phyloP scores from a whole-genome alignment of 257 asterid species.

The Solanum chaucha region DNA sequence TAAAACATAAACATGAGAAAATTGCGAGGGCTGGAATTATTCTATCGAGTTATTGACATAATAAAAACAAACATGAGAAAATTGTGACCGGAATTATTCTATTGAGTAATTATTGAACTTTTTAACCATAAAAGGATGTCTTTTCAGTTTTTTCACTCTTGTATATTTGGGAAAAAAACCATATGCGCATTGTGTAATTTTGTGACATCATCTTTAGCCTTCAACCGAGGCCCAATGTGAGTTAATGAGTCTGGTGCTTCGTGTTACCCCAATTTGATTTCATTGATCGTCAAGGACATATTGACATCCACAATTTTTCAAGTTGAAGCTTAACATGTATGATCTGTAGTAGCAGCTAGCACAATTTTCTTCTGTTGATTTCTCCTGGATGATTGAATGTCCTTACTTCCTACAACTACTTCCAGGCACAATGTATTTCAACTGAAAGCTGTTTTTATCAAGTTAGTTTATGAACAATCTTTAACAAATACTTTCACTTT shows the following conservation, averaged over 20 bases:
- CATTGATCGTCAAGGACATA: neutral
- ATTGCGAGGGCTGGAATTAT: neutral
- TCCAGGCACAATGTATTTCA: neutral
- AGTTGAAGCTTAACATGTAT: neutral
- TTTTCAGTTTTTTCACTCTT: neutral
- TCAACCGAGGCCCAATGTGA: neutral
- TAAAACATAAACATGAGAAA: neutral
- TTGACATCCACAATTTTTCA: neutral
- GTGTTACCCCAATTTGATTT: neutral
- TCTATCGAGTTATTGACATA: neutral
- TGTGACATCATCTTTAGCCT: neutral
- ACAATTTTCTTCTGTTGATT: neutral
- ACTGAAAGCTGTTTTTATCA: neutral
- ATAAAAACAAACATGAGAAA: neutral
- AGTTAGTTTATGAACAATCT: neutral
- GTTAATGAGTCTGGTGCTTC: neutral
- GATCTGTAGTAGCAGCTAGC: neutral
- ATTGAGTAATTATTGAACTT: neutral
- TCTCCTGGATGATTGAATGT: neutral
- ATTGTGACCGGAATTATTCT: neutral
- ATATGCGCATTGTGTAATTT: neutral
- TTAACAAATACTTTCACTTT: constrained; percentile 9
- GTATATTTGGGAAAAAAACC: neutral
- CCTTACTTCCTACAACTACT: neutral
- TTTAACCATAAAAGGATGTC: neutral